These are phyloP conservation scores for Hirsutella minnesotensis DNA, from an alignment of 2,329 filamentous ascomycete species.

Conservation along the genomic window DNA sequence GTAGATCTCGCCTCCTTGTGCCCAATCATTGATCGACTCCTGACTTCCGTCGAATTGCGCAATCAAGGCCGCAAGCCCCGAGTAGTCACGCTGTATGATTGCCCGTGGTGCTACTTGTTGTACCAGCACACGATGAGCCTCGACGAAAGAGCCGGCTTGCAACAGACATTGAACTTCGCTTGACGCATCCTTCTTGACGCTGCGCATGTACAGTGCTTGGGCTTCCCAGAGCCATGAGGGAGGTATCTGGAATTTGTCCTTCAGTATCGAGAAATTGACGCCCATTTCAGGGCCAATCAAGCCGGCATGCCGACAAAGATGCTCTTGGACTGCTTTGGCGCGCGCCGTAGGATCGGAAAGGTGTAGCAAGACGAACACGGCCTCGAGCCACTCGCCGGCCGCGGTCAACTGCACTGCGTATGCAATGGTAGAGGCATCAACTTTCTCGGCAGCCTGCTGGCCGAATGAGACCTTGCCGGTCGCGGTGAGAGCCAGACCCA, in stretches of 20 bases:
- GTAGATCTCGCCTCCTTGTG: conserved; percentile 71
- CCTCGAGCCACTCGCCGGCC: conserved; percentile 55
- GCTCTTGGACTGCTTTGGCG: conserved; percentile 56
- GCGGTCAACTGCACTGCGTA: conserved; percentile 54
- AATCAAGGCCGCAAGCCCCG: conserved; percentile 55
- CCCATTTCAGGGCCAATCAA: conserved; percentile 49
- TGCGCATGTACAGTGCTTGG: conserved; percentile 71
- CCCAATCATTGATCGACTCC: conserved; percentile 59
- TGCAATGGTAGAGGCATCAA: conserved; percentile 53
- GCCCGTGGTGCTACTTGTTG: conserved; percentile 69
- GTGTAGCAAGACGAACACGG: conserved; percentile 68
- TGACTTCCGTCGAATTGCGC: conserved; percentile 56
- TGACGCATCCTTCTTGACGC: conserved; percentile 54
- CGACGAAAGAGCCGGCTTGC: conserved; percentile 60
- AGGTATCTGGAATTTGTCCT: conserved; percentile 58
- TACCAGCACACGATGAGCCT: conserved; percentile 76
- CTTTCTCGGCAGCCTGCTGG: conserved; percentile 42
- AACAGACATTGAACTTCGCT: conserved; percentile 72
- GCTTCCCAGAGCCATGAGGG: conserved; percentile 75
- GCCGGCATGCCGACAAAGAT: conserved; percentile 60
- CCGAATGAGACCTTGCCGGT: conserved; percentile 41
- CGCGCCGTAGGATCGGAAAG: conserved; percentile 53
- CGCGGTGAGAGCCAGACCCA: conserved; percentile 54
- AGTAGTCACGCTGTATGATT: conserved; percentile 73
- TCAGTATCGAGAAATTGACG: conserved; percentile 45